Evolutionary conservation across 2,329 filamentous ascomycete genomes (phyloP).

Genomic region (Chalaropsis ovoidea): DNA sequence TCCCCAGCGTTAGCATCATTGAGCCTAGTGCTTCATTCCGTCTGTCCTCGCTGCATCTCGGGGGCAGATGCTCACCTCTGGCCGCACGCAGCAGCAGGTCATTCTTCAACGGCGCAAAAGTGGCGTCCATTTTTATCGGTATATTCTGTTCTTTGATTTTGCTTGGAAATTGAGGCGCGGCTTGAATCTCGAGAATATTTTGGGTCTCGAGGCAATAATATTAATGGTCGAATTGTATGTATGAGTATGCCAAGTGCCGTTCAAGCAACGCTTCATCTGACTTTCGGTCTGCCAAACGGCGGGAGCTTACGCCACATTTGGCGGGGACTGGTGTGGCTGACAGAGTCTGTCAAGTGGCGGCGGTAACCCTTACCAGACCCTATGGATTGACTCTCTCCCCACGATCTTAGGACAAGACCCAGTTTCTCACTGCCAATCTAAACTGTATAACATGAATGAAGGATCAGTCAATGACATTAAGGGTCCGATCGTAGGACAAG

Average conservation of each 20-base stretch:
- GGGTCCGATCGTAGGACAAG: not conserved
- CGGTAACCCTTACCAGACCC: not conserved
- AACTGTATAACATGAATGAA: not conserved
- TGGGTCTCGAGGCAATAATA: not conserved
- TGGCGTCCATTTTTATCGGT: slow-evolving; percentile 21
- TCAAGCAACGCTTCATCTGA: not conserved
- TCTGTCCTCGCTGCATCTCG: not conserved
- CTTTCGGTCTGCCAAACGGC: not conserved
- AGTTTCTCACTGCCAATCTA: too few species aligned
- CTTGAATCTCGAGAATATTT: not conserved
- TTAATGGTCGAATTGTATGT: not conserved
- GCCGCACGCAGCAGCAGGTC: slow-evolving; percentile 85
- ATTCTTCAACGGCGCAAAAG: slow-evolving; percentile 78
- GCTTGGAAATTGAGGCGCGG: not conserved
- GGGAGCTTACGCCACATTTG: slow-evolving; percentile 7
- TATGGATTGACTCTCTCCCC: too few species aligned
- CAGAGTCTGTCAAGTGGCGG: not conserved
- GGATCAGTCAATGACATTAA: too few species aligned
- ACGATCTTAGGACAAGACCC: too few species aligned
- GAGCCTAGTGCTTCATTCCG: not conserved
- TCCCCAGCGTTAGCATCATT: not conserved
- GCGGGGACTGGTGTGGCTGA: not conserved
- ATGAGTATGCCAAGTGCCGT: not conserved
- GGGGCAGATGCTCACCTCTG: slow-evolving; percentile 50
- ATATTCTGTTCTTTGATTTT: slow-evolving; percentile 8